phyloP scores from a whole-genome alignment of 2,329 filamentous ascomycete genomes.

The Grosmannia huntii region DNA sequence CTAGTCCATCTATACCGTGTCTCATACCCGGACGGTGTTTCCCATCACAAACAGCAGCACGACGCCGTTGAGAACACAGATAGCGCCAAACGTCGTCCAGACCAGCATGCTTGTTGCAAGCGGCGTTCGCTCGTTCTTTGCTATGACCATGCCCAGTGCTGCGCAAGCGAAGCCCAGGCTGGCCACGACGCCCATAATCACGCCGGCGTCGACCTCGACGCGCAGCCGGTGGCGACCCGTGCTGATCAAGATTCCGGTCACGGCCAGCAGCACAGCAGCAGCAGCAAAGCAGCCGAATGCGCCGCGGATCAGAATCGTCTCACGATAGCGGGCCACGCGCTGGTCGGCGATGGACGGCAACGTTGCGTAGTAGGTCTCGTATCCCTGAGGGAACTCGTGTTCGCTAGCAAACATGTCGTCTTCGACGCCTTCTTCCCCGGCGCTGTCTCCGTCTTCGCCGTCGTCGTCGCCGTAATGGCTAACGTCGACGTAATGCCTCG shows the following conservation, averaged over 20 bases:
- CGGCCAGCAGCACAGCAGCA: constrained; percentile 48
- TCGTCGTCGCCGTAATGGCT: neutral
- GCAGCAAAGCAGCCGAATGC: constrained; percentile 42
- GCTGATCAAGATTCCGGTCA: constrained; percentile 51
- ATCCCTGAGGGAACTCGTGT: constrained; percentile 35
- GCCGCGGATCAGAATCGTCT: constrained; percentile 40
- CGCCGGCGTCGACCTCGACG: constrained; percentile 61
- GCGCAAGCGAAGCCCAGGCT: constrained; percentile 52
- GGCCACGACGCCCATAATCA: constrained; percentile 54
- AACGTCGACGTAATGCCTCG: constrained; percentile 7
- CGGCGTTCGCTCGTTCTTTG: constrained; percentile 32
- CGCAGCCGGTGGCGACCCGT: constrained; percentile 56
- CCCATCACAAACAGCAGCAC: constrained; percentile 38
- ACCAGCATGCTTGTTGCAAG: constrained; percentile 29
- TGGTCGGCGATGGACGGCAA: constrained; percentile 40
- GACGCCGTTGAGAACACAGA: constrained; percentile 37
- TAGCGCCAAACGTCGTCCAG: constrained; percentile 27
- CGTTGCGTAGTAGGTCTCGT: constrained; percentile 39
- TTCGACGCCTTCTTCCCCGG: constrained; percentile 11
- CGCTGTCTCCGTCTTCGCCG: neutral
- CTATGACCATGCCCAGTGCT: constrained; percentile 46
- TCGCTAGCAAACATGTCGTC: constrained; percentile 24
- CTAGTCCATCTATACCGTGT: neutral
- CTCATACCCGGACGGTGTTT: constrained; percentile 16
- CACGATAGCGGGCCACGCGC: constrained; percentile 34